phyloP scores from a whole-genome alignment of 768 basidiomycete species.

The Punctularia strigosozonata region DNA sequence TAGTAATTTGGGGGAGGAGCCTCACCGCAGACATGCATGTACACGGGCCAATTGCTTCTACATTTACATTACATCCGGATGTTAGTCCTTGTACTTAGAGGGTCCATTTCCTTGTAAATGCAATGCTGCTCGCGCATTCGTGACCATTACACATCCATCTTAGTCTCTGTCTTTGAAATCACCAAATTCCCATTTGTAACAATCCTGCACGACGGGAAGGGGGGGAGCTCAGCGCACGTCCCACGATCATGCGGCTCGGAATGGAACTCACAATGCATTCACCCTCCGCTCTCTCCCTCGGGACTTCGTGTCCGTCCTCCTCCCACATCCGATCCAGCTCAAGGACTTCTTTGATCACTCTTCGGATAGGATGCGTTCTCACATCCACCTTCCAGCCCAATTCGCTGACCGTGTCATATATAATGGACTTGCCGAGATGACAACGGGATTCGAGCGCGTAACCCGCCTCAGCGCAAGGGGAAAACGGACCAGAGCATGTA shows the following conservation, averaged over 20 bases:
- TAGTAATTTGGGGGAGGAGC: no score
- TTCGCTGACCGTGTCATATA: slow-evolving; percentile 58
- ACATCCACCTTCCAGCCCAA: slow-evolving; percentile 51
- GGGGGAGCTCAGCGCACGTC: not conserved
- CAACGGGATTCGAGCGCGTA: slow-evolving; percentile 53
- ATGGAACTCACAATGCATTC: slow-evolving; percentile 46
- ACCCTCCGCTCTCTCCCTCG: slow-evolving; percentile 43
- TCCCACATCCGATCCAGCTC: slow-evolving; percentile 33
- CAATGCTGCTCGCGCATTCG: no score
- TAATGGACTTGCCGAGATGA: slow-evolving; percentile 49
- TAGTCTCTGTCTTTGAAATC: slow-evolving; percentile 27
- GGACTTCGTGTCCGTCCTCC: slow-evolving; percentile 36
- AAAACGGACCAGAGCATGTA: slow-evolving; percentile 36
- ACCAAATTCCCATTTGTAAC: slow-evolving; percentile 68
- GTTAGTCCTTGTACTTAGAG: not conserved
- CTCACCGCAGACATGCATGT: no score
- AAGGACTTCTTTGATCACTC: slow-evolving; percentile 41
- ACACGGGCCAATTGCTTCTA: no score
- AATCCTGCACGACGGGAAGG: slow-evolving; percentile 37
- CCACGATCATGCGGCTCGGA: not conserved
- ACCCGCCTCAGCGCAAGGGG: slow-evolving; percentile 49
- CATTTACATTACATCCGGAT: not conserved
- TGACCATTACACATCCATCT: no score
- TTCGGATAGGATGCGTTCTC: slow-evolving; percentile 41
- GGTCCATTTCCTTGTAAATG: not conserved